Conservation (phyloP, 1,284 basidiomycete species). For the Cutaneotrichosporon mucoides region DNA sequence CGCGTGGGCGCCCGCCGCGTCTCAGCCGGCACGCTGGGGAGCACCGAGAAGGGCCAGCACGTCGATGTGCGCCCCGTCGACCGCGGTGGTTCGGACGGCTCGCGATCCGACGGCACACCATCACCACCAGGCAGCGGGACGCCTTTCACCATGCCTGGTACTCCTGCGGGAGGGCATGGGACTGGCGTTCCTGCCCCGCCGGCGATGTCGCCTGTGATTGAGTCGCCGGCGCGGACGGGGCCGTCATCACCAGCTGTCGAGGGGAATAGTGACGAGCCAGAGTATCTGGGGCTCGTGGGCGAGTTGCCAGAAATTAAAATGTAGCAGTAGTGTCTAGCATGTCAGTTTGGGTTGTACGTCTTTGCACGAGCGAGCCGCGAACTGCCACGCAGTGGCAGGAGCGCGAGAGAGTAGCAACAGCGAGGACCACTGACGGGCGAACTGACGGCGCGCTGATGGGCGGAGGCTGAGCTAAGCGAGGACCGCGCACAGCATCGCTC, state of each 20-base stretch:
- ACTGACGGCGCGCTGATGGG: no score
- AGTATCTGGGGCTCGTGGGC: constrained; percentile 9
- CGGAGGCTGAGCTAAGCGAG: no score
- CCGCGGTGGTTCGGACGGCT: no score
- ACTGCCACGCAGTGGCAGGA: no score
- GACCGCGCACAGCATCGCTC: no score
- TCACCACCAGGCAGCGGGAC: no score
- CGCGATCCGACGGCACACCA: no score
- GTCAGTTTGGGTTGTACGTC: background rate
- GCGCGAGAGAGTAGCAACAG: no score
- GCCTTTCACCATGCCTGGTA: background rate
- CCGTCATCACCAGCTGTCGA: no score
- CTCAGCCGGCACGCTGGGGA: background rate
- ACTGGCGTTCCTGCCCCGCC: background rate
- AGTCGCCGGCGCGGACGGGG: background rate
- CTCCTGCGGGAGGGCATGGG: background rate
- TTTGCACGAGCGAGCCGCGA: no score
- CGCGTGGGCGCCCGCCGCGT: background rate
- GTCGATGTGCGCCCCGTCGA: background rate
- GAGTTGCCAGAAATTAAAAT: constrained; percentile 11
- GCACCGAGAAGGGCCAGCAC: background rate
- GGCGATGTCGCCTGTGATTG: background rate
- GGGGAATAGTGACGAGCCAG: background rate
- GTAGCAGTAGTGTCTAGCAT: background rate
- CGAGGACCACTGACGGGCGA: no score